Evolutionary conservation across 192 early-diverging fungal genomes (phyloP), one percentile per base, ranked within the genome.

Genomic region (Powellomyces hirtus): DNA sequence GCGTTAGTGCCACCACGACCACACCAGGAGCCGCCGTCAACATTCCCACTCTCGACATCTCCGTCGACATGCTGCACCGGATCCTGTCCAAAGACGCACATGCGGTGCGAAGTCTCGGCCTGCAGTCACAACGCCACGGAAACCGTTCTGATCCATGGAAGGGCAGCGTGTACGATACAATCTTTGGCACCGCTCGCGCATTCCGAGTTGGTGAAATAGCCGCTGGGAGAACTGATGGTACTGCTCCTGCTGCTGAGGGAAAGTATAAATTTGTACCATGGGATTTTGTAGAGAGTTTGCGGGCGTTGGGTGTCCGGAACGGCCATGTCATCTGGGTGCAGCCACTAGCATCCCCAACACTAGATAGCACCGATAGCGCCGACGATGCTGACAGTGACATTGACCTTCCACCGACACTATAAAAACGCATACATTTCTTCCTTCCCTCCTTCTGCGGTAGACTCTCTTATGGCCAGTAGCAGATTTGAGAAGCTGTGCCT

Each of bases 41-140:
- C 11, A 65, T 81, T 29, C 64, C 76, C 18, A 81, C 70, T 0
- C 71, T 77, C 11, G 74, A 74, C 37, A 38, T 75, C 3, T 66
- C 60, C 34, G 61, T 77, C 10, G 74, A 75, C 65, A 78, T 81
- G 76, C 74, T 81, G 18, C 73, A 78, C 29, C 65, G 74, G 1
- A 38, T 57, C 29, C 60, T 81, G 35, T 46, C 62, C 5, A 67
- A 71, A 35, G 79, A 81, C 58, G 45, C 72, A 13, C 51, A 69
- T 42, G 69, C 70, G 1, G 37, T 75, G 36, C 5, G 38, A 57
- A 24, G 62, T 77, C 16, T 56, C 7, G 68, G 65, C 0, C 66
- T 77, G 22, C 49, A 67, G 30, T 65, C 63, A 13, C 22, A 20
- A 4, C 11, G 26, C 10, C 20, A 27, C 29, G 53, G 10, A 27